Evolutionary conservation across 108 stramenopile genomes (phyloP).

Genomic region (Skeletonema marinoi): DNA sequence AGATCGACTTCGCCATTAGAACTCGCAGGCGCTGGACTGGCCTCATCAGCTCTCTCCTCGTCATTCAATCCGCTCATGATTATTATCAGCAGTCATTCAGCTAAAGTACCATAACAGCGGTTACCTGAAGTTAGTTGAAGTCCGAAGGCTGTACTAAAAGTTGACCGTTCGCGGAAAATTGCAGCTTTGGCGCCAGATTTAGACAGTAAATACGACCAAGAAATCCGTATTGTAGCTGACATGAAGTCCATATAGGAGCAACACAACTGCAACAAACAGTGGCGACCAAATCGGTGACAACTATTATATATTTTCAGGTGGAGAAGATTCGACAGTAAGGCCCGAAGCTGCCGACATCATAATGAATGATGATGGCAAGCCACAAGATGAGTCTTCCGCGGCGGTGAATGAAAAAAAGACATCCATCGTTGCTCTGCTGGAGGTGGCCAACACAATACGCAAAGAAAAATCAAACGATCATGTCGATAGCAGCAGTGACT

Average conservation of each 20-base stretch:
- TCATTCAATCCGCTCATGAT: not conserved
- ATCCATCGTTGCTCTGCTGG: not conserved
- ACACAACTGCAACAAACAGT: no score
- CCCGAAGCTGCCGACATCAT: not conserved
- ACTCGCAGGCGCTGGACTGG: not conserved
- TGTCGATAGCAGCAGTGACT: not conserved
- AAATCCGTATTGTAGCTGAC: no score
- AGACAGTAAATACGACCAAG: no score
- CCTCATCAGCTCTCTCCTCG: not conserved
- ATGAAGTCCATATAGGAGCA: no score
- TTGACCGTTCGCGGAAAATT: no score
- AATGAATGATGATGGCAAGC: not conserved
- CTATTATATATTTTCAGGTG: no score
- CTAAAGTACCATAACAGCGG: no score
- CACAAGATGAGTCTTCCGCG: not conserved
- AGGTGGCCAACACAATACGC: conserved; percentile 9
- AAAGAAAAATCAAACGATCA: not conserved
- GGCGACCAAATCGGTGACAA: no score
- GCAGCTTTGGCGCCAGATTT: no score
- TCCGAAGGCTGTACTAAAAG: no score
- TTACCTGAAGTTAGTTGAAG: no score
- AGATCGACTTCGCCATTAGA: not conserved
- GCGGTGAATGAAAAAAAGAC: not conserved
- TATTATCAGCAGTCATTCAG: not conserved
- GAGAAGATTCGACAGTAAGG: not conserved